These are phyloP conservation scores for Xerophyta viscosa DNA, from an alignment of 106 monocot species.

Conservation along the genomic window DNA sequence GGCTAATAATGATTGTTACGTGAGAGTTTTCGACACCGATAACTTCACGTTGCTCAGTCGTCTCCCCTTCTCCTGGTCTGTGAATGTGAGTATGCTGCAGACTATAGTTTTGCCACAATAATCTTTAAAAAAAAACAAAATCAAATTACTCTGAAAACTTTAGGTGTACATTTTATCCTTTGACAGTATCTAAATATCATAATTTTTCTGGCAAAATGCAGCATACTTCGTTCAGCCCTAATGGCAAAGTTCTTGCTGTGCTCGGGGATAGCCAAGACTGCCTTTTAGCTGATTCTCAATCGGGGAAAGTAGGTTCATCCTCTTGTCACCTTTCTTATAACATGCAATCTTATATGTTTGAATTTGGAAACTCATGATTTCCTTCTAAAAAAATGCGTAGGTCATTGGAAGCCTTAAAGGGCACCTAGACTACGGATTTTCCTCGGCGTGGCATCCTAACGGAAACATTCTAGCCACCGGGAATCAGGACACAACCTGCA, in stretches of 20 bases:
- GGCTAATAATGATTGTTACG: conserved; percentile 69
- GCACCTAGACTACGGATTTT: conserved; percentile 74
- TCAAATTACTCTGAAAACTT: too few species aligned
- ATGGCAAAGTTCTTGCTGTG: conserved; percentile 67
- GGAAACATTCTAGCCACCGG: conserved; percentile 65
- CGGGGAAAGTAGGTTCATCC: conserved; percentile 67
- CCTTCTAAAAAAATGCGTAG: conserved; percentile 38
- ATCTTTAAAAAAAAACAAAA: too few species aligned
- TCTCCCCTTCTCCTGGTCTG: conserved; percentile 66
- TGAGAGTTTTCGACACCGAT: conserved; percentile 58
- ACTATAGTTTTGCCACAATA: not conserved
- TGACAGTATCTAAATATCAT: too few species aligned
- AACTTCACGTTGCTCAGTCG: conserved; percentile 40
- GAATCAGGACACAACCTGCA: conserved; percentile 81
- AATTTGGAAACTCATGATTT: too few species aligned
- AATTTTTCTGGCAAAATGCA: too few species aligned
- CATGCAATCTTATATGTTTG: too few species aligned
- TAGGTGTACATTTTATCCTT: too few species aligned
- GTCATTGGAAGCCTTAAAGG: conserved; percentile 29
- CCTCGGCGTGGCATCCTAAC: conserved; percentile 83
- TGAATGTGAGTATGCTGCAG: conserved; percentile 50
- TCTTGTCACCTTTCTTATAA: too few species aligned
- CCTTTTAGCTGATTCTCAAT: conserved; percentile 50
- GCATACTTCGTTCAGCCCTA: conserved; percentile 53
- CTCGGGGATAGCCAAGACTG: conserved; percentile 66